Conservation (phyloP, 495 filamentous ascomycete species). For the Lophium mytilinum region DNA sequence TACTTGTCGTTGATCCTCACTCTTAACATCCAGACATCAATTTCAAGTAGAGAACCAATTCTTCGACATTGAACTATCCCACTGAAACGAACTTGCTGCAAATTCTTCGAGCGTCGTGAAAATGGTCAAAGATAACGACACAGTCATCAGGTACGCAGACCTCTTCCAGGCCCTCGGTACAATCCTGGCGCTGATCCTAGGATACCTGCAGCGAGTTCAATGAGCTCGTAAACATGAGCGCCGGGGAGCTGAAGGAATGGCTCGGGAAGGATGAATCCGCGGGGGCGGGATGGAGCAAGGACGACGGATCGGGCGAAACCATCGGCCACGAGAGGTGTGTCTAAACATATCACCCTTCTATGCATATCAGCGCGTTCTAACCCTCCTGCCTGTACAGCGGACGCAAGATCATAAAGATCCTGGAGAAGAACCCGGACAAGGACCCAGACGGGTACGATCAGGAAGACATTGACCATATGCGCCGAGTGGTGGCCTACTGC, state of each 20-base stretch:
- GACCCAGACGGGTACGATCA: constrained; percentile 46
- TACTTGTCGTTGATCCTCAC: too few relatives aligned
- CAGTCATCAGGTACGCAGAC: constrained; percentile 44
- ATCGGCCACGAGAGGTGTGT: constrained; percentile 54
- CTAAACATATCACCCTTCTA: not conserved
- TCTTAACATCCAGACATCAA: too few relatives aligned
- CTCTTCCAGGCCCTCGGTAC: not conserved
- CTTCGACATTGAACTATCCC: too few relatives aligned
- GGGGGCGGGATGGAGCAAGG: constrained; percentile 49
- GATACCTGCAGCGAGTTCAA: constrained; percentile 51
- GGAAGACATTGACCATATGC: constrained; percentile 56
- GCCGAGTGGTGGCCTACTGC: constrained; percentile 53
- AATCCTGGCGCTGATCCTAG: not conserved
- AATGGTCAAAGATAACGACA: constrained; percentile 52
- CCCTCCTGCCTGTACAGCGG: constrained; percentile 39
- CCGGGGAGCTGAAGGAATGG: constrained; percentile 54
- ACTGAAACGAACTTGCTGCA: too few relatives aligned
- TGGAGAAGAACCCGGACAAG: constrained; percentile 53
- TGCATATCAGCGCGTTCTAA: not conserved
- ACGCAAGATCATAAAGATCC: constrained; percentile 55
- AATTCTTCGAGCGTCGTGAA: constrained; percentile 7
- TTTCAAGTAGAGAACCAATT: too few relatives aligned
- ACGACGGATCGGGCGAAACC: constrained; percentile 52
- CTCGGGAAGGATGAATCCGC: constrained; percentile 47
- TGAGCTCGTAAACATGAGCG: constrained; percentile 59